Conservation (phyloP, 228 moss, liverwort and hornwort species). For the Sphagnum magellanicum region DNA sequence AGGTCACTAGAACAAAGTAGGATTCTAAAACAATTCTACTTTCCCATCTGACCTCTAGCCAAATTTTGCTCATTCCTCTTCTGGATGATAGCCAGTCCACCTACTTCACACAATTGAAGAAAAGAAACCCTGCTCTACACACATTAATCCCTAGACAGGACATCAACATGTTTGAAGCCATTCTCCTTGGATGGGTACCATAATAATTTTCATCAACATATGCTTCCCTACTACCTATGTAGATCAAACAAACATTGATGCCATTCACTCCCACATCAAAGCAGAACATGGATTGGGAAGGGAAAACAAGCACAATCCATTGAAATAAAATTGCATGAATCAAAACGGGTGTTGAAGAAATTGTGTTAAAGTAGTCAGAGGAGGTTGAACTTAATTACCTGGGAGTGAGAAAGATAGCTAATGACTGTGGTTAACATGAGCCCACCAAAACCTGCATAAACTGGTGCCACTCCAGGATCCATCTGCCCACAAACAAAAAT, state of each 20-base stretch:
- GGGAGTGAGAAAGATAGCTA: slow-evolving; percentile 92
- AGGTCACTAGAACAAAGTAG: no score
- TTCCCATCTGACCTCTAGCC: no score
- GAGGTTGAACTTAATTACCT: slow-evolving; percentile 21
- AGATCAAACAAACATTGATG: not conserved
- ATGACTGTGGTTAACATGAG: slow-evolving; percentile 89
- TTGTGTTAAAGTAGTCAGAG: no score
- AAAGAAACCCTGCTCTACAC: not conserved
- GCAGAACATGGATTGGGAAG: not conserved
- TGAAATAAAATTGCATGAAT: no score
- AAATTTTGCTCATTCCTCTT: no score
- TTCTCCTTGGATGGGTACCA: not conserved
- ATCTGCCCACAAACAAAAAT: slow-evolving; percentile 23
- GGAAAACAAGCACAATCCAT: not conserved
- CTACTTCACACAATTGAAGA: no score
- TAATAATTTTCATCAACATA: not conserved
- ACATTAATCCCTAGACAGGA: not conserved
- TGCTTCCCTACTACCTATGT: not conserved
- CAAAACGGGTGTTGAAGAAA: no score
- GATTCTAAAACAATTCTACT: no score
- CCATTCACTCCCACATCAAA: not conserved
- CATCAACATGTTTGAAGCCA: not conserved
- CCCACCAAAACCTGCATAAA: slow-evolving; percentile 83
- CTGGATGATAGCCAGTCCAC: no score
- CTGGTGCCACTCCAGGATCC: slow-evolving; percentile 84